A percentile compares a stretch with the other conserved stretches of the same genome.
phyloP scores from a whole-genome alignment of 495 filamentous ascomycete genomes.

The Letharia columbiana region DNA sequence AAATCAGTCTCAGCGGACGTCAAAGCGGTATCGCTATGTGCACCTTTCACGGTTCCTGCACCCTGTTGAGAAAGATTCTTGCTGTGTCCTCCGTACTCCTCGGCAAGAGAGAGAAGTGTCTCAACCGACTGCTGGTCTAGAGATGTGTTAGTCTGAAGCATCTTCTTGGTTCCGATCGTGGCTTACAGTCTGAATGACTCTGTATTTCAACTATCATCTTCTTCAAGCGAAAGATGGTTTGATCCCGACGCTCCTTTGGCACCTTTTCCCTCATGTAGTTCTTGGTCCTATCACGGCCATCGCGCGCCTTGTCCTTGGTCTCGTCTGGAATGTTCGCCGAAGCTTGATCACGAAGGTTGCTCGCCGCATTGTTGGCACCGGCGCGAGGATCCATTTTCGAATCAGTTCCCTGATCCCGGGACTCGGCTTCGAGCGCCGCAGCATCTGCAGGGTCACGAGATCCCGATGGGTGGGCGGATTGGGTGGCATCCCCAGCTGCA shows the following conservation, averaged over 20 bases:
- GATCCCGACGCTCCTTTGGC: constrained; percentile 88
- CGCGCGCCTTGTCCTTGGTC: constrained; percentile 48
- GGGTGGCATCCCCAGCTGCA: constrained; percentile 47
- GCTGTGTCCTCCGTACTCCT: constrained; percentile 73
- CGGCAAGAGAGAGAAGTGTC: constrained; percentile 73
- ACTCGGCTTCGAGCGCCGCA: constrained; percentile 37
- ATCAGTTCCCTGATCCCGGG: constrained; percentile 37
- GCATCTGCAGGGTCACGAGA: constrained; percentile 43
- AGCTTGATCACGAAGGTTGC: constrained; percentile 42
- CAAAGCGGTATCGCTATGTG: constrained; percentile 51
- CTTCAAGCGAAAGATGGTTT: constrained; percentile 86
- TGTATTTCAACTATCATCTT: constrained; percentile 98
- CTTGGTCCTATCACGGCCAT: constrained; percentile 49
- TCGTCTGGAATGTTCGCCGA: constrained; percentile 52
- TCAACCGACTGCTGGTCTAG: constrained; percentile 76
- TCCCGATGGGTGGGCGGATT: constrained; percentile 43
- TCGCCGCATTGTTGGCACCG: constrained; percentile 41
- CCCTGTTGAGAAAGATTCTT: constrained; percentile 55
- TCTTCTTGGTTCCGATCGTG: neutral
- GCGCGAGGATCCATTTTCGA: constrained; percentile 47
- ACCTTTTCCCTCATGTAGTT: constrained; percentile 76
- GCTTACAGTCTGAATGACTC: constrained; percentile 75
- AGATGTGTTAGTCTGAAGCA: constrained; percentile 15
- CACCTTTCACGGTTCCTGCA: constrained; percentile 58
- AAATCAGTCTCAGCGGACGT: constrained; percentile 69